These are phyloP conservation scores for Choiromyces venosus DNA, from an alignment of 495 filamentous ascomycete genomes.

Conservation along the genomic window DNA sequence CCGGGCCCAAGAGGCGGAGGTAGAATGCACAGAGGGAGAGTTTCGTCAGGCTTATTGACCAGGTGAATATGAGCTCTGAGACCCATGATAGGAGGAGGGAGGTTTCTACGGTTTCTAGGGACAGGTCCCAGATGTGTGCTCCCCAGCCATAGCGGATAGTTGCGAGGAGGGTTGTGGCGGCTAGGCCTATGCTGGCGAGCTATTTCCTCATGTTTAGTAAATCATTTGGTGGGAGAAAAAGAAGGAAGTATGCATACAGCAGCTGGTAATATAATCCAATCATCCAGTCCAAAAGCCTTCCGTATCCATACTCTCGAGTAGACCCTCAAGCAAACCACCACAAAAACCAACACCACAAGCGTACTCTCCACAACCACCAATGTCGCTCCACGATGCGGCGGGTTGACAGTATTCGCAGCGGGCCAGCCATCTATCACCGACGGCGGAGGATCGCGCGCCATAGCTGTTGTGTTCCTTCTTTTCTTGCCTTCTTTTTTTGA, in stretches of 20 bases:
- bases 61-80: conserved; percentile 31
- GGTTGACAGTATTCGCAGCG: conserved; percentile 13
- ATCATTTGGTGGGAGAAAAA: background rate
- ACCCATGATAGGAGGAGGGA: conserved; percentile 32
- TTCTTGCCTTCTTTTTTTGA: background rate
- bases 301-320: conserved; percentile 29
- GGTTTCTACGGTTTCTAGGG: conserved; percentile 6
- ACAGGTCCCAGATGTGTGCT: conserved; percentile 21
- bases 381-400: conserved; percentile 15
- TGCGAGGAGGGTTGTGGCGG: conserved; percentile 19
- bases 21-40: conserved; percentile 32
- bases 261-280: conserved; percentile 33
- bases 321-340: conserved; percentile 22
- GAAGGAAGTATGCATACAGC: conserved; percentile 18
- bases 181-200: conserved; percentile 24
- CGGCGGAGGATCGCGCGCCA: conserved; percentile 21
- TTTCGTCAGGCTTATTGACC: conserved; percentile 31
- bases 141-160: conserved; percentile 24
- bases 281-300: conserved; percentile 30
- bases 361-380: conserved; percentile 23
- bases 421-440: conserved; percentile 15
- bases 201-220: conserved; percentile 12
- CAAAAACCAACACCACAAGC: conserved; percentile 18
- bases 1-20: conserved; percentile 22
- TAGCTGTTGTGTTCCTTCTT: conserved; percentile 6